Conservation (phyloP, 192 early-diverging fungal genomes). For the Pilaira anomala region DNA sequence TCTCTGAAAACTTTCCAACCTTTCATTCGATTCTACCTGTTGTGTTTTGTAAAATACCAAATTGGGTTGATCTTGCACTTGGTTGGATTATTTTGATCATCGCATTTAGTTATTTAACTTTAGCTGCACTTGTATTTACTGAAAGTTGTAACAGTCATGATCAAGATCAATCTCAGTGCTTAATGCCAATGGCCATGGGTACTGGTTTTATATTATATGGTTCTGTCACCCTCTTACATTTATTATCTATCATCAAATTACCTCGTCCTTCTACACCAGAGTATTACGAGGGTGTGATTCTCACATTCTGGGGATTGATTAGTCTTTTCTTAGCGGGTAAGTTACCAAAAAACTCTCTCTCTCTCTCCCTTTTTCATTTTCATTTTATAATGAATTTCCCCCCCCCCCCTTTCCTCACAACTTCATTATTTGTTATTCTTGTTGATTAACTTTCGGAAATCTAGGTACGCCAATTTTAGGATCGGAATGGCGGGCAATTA, state of each 20-base stretch:
- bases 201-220: conserved; percentile 43
- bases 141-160: conserved; percentile 8
- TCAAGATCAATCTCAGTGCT: conserved; percentile 27
- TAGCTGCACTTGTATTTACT: conserved; percentile 5
- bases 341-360: not conserved
- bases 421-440: too few species aligned
- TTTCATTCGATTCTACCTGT: not conserved
- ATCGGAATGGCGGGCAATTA: conserved; percentile 36
- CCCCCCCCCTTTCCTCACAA: too few species aligned
- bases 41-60: conserved; percentile 5
- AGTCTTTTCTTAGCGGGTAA: conserved; percentile 28
- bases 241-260: conserved; percentile 35
- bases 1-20: not conserved
- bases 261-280: conserved; percentile 39
- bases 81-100: conserved; percentile 16
- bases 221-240: conserved; percentile 42
- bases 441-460: too few species aligned
- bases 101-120: conserved; percentile 10
- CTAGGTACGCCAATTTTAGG: conserved; percentile 6
- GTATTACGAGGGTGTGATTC: conserved; percentile 38
- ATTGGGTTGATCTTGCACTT: not conserved
- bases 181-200: conserved; percentile 41
- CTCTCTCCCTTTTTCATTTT: not conserved
- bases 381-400: too few species aligned
- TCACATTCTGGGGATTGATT: conserved; percentile 44